phyloP scores from a whole-genome alignment of 768 basidiomycete genomes.

The Coprinellus micaceus region DNA sequence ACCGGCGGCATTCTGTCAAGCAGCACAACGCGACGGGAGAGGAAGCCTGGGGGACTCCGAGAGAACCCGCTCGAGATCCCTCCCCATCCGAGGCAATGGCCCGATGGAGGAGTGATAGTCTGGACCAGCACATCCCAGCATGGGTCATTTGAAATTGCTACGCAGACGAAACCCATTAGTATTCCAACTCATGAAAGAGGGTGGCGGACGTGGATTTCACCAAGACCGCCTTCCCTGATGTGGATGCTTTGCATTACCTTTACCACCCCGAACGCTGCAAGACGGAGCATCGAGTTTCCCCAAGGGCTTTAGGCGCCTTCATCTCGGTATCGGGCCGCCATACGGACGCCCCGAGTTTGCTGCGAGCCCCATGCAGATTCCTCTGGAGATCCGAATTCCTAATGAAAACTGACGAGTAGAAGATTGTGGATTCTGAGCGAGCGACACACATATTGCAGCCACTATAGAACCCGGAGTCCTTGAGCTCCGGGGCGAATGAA shows the following conservation, averaged over 20 bases:
- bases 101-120: not conserved
- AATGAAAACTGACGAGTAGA: not conserved
- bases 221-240: too few relatives aligned
- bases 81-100: not conserved
- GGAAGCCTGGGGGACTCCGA: not conserved
- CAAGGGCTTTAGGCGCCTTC: not conserved
- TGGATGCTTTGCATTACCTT: too few relatives aligned
- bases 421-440: not conserved
- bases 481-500: not conserved
- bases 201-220: too few relatives aligned
- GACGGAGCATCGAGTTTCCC: too few relatives aligned
- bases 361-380: not conserved
- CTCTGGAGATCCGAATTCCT: not conserved
- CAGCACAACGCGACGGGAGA: too few relatives aligned
- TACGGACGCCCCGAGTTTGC: not conserved
- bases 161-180: too few relatives aligned
- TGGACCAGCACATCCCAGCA: not conserved
- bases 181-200: too few relatives aligned
- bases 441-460: not conserved
- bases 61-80: not conserved
- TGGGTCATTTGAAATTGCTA: too few relatives aligned
- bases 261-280: too few relatives aligned
- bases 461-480: not conserved
- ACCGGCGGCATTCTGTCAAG: not conserved
- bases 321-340: slow-evolving; percentile 5